Conservation (phyloP, 179 eudicot genomes). For the Beta macrorhiza region DNA sequence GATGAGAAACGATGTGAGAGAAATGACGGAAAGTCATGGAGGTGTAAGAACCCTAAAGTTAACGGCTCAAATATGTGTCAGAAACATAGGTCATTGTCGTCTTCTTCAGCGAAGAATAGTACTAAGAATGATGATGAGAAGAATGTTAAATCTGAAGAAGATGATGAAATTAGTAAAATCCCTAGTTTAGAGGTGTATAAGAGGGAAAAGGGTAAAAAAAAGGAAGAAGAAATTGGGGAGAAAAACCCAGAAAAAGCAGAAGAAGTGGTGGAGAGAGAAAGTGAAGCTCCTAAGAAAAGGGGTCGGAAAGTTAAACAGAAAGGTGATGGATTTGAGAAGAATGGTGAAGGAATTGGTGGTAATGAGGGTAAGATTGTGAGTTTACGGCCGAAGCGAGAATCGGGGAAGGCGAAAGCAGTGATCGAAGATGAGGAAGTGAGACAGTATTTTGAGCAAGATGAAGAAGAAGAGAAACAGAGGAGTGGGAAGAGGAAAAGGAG, state of each 20-base stretch:
- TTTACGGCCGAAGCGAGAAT: too few species aligned
- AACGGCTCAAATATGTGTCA: slow-evolving; percentile 11
- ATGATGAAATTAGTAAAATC: not conserved
- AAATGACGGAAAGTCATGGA: slow-evolving; percentile 17
- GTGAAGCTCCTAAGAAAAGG: not conserved
- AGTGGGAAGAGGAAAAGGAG: not conserved
- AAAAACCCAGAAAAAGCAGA: not conserved
- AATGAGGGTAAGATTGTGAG: not conserved
- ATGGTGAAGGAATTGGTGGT: not conserved
- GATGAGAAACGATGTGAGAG: slow-evolving; percentile 12
- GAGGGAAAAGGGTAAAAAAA: not conserved
- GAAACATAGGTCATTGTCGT: not conserved
- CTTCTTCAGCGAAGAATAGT: not conserved
- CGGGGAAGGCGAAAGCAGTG: not conserved
- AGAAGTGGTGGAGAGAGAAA: not conserved
- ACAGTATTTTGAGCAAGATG: not conserved
- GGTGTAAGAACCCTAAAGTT: not conserved
- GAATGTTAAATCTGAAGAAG: not conserved
- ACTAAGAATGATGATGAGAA: not conserved
- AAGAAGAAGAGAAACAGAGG: not conserved
- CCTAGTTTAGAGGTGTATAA: too few species aligned
- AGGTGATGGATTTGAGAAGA: not conserved
- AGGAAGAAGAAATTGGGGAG: not conserved
- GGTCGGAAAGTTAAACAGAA: not conserved
- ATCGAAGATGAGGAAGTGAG: not conserved